Evolutionary conservation across 2,329 filamentous ascomycete species (phyloP).

Genomic region (Westerdykella ornata): DNA sequence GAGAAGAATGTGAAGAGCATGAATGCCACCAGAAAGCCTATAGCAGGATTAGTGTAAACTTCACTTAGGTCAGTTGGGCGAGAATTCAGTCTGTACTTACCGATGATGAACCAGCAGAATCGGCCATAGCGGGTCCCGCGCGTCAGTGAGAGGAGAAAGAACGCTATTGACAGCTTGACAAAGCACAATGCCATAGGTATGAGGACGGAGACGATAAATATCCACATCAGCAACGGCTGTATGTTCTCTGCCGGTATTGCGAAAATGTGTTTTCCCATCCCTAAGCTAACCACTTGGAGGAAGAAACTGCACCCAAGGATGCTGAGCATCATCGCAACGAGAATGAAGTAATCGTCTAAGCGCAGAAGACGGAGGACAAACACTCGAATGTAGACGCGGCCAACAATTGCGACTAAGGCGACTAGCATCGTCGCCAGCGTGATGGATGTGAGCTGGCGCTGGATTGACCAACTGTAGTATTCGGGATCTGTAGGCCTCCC

Average conservation of each 20-base stretch:
- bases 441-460: slow-evolving; percentile 4
- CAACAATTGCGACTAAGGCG: slow-evolving; percentile 2
- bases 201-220: slow-evolving; percentile 40
- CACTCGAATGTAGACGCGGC: slow-evolving; percentile 5
- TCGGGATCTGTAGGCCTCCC: slow-evolving; percentile 4
- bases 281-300: slow-evolving; percentile 3
- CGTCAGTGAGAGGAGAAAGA: slow-evolving; percentile 42
- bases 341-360: slow-evolving; percentile 43
- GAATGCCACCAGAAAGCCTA: slow-evolving; percentile 25
- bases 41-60: not conserved
- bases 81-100: slow-evolving; percentile 16
- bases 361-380: slow-evolving; percentile 42
- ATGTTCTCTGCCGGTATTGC: slow-evolving; percentile 24
- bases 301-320: slow-evolving; percentile 4
- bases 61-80: not conserved
- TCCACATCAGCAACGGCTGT: slow-evolving; percentile 32
- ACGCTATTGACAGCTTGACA: slow-evolving; percentile 43
- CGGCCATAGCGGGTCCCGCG: slow-evolving; percentile 31
- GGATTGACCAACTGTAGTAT: slow-evolving; percentile 5
- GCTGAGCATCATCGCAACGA: slow-evolving; percentile 30
- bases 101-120: slow-evolving; percentile 38
- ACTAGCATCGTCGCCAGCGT: slow-evolving; percentile 1
- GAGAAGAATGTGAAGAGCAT: slow-evolving; percentile 38
- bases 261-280: slow-evolving; percentile 43
- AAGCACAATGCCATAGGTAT: slow-evolving; percentile 29